Evolutionary conservation across 2,329 filamentous ascomycete species (phyloP).

Genomic region (Xylariaceae sp.): DNA sequence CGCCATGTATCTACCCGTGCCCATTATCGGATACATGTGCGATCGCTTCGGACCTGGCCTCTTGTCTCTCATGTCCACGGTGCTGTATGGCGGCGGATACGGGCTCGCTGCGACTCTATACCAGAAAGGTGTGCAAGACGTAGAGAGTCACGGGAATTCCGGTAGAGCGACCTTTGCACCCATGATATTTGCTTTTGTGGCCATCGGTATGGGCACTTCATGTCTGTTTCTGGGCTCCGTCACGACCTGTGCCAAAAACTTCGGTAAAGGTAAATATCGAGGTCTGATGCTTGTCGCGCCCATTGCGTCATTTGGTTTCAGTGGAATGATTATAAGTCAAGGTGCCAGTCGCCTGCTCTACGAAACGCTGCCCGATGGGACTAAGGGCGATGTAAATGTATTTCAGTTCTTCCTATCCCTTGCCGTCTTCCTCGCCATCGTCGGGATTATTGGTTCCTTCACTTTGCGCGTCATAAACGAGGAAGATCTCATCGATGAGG

Average conservation of each 20-base stretch:
- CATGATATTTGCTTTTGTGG: constrained; percentile 81
- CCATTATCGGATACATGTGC: constrained; percentile 83
- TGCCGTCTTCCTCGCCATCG: constrained; percentile 59
- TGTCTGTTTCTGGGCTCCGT: constrained; percentile 86
- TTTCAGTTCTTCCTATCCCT: constrained; percentile 87
- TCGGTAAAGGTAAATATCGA: constrained; percentile 79
- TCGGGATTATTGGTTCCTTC: constrained; percentile 69
- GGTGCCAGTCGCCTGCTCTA: constrained; percentile 72
- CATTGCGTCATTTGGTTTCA: constrained; percentile 87
- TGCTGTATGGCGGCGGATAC: constrained; percentile 77
- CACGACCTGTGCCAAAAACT: constrained; percentile 98
- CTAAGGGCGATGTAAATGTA: constrained; percentile 61
- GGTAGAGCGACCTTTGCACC: constrained; percentile 64
- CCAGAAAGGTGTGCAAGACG: constrained; percentile 36
- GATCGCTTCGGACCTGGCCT: constrained; percentile 79
- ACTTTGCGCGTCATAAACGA: constrained; percentile 75
- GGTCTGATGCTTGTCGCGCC: constrained; percentile 85
- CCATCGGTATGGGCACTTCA: constrained; percentile 76
- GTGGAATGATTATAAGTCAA: constrained; percentile 94
- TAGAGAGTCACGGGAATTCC: constrained; percentile 35
- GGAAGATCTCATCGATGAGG: constrained; percentile 80
- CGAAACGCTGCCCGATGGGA: constrained; percentile 60
- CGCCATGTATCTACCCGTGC: constrained; percentile 87
- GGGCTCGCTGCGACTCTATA: constrained; percentile 77
- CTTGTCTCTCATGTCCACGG: constrained; percentile 64